Conservation (phyloP, 805 yeast genomes). For the Candida oleophila region DNA sequence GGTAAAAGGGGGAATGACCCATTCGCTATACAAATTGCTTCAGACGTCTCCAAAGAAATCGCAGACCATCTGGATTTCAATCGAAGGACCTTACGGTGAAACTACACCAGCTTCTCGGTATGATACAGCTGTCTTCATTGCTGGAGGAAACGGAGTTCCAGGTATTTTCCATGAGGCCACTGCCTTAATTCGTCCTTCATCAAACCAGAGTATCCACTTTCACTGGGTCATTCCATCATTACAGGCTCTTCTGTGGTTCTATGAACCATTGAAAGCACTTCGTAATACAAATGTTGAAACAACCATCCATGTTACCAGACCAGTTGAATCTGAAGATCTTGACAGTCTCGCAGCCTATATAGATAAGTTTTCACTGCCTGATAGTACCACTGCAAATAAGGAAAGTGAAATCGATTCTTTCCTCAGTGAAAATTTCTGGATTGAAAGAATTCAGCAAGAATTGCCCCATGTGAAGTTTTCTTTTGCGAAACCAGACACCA, state of each 20-base stretch:
- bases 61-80: slow-evolving; percentile 28
- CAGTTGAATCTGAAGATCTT: slow-evolving; percentile 4
- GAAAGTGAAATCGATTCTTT: not conserved
- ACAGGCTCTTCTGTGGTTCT: slow-evolving; percentile 43
- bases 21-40: slow-evolving; percentile 18
- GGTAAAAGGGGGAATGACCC: slow-evolving; percentile 35
- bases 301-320: slow-evolving; percentile 16
- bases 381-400: too few relatives aligned
- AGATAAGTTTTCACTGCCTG: too few relatives aligned
- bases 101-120: slow-evolving; percentile 27
- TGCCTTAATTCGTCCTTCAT: slow-evolving; percentile 12
- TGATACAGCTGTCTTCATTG: slow-evolving; percentile 30
- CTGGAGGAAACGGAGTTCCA: slow-evolving; percentile 43
- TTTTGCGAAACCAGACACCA: not conserved
- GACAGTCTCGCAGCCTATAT: not conserved
- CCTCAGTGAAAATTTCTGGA: not conserved
- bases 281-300: slow-evolving; percentile 13
- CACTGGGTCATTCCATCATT: slow-evolving; percentile 59
- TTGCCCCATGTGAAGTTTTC: not conserved
- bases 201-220: slow-evolving; percentile 34
- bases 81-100: slow-evolving; percentile 42
- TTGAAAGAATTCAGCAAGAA: not conserved
- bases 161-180: slow-evolving; percentile 37
- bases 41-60: slow-evolving; percentile 15
- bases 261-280: slow-evolving; percentile 28